Conservation (phyloP, 2,329 filamentous ascomycete species). For the Alternaria metachromatica region DNA sequence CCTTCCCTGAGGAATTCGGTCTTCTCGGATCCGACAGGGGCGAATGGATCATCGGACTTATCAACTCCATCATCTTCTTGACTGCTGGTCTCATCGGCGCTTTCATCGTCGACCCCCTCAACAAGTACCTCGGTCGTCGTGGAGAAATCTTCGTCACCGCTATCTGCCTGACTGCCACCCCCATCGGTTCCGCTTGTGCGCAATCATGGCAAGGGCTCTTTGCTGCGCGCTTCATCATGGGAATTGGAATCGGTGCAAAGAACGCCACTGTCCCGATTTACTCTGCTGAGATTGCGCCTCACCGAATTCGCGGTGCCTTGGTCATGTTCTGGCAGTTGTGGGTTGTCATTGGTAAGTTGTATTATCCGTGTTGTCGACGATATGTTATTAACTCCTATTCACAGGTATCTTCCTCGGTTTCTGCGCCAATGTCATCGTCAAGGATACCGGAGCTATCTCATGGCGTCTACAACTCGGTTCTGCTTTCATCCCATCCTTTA, state of each 20-base stretch:
- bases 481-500: slow-evolving; percentile 49
- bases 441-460: slow-evolving; percentile 44
- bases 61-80: slow-evolving; percentile 50
- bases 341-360: slow-evolving; percentile 41
- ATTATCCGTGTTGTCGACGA: slow-evolving; percentile 4
- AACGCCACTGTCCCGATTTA: slow-evolving; percentile 45
- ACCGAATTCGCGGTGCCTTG: slow-evolving; percentile 44
- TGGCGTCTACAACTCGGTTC: slow-evolving; percentile 49
- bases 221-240: slow-evolving; percentile 46
- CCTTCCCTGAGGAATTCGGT: slow-evolving; percentile 63
- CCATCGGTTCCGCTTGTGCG: slow-evolving; percentile 47
- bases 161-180: slow-evolving; percentile 44
- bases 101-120: slow-evolving; percentile 43
- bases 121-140: slow-evolving; percentile 46
- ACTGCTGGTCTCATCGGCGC: slow-evolving; percentile 45
- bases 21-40: slow-evolving; percentile 45
- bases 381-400: slow-evolving; percentile 7
- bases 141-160: slow-evolving; percentile 50
- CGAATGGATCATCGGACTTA: slow-evolving; percentile 43
- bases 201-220: slow-evolving; percentile 48
- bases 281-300: slow-evolving; percentile 45
- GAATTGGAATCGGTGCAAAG: slow-evolving; percentile 44
- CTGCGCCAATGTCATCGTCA: slow-evolving; percentile 58
- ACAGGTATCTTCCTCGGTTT: slow-evolving; percentile 55
- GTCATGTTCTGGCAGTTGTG: slow-evolving; percentile 52